Evolutionary conservation across 352 stramenopile genomes (phyloP).

Genomic region (Globisporangium splendens): DNA sequence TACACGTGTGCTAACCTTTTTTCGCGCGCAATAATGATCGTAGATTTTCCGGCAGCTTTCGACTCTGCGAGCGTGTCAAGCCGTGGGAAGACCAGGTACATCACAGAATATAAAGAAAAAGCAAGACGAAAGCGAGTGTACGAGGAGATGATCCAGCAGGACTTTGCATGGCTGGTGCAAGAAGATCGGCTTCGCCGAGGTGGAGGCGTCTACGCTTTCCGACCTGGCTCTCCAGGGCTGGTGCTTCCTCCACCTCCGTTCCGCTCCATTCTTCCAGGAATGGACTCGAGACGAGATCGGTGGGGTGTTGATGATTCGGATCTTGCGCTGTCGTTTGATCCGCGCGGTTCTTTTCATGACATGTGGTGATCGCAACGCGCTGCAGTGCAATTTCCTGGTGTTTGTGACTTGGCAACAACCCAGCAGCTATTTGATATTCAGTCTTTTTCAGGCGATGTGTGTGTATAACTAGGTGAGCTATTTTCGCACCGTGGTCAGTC

Average conservation of each 20-base stretch:
- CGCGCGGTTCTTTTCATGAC: neutral
- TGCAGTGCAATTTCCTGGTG: too few relatives aligned
- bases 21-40: neutral
- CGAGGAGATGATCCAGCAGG: neutral
- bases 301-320: neutral
- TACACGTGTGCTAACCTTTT: too few relatives aligned
- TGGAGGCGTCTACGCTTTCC: neutral
- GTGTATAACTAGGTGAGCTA: too few relatives aligned
- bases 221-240: neutral
- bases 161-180: neutral
- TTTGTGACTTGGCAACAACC: too few relatives aligned
- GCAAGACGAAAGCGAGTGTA: neutral
- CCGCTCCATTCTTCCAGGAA: neutral
- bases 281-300: neutral
- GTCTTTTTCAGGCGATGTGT: too few relatives aligned
- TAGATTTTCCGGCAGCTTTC: slow-evolving; percentile 20
- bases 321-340: neutral
- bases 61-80: neutral
- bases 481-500: too few relatives aligned
- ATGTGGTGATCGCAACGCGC: neutral
- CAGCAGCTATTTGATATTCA: too few relatives aligned
- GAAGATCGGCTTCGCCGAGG: neutral
- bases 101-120: slow-evolving; percentile 1
- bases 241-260: neutral
- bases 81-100: slow-evolving; percentile 22